Percentiles rank a stretch among this genome's conserved stretches.
Evolutionary conservation across 352 stramenopile genomes (phyloP).

Genomic region (Globisporangium okanoganense): DNA sequence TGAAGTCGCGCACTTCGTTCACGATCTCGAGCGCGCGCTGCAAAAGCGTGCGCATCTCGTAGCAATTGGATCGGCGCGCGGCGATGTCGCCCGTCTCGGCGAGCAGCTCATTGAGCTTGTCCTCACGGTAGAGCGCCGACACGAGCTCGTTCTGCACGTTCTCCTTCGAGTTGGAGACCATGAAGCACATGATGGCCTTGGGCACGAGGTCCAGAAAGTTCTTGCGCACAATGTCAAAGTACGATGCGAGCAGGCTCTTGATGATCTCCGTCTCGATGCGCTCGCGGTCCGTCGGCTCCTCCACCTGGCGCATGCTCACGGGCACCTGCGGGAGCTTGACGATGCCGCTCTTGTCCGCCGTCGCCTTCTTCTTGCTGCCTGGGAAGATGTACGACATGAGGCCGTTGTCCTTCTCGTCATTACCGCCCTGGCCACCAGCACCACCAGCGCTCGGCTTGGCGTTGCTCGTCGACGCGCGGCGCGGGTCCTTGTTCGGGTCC

Average conservation of each 20-base stretch:
- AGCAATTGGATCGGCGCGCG: constrained; percentile 91
- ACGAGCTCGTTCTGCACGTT: constrained; percentile 98
- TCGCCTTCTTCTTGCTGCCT: constrained; percentile 41
- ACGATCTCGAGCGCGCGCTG: constrained; percentile 96
- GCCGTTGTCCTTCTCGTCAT: constrained; percentile 65
- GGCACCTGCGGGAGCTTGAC: constrained; percentile 96
- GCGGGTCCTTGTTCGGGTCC: constrained; percentile 46
- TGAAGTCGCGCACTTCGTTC: constrained; percentile 98
- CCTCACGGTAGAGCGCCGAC: constrained; percentile 95
- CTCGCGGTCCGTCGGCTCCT: constrained; percentile 95
- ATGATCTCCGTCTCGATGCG: constrained; percentile 98
- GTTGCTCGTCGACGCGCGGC: constrained; percentile 25
- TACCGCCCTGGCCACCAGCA: constrained; percentile 23
- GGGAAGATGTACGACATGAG: constrained; percentile 78
- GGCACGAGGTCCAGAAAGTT: constrained; percentile 99
- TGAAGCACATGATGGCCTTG: constrained; percentile 99
- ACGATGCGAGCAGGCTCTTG: constrained; percentile 95
- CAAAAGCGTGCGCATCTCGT: constrained; percentile 96
- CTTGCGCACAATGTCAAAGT: constrained; percentile 99
- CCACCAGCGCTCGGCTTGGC: constrained; percentile 1
- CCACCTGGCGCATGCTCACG: constrained; percentile 94
- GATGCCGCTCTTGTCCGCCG: constrained; percentile 51
- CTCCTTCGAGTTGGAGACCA: constrained; percentile 94
- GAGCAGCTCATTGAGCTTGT: constrained; percentile 95
- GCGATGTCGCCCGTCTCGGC: constrained; percentile 95